These are phyloP conservation scores for Fraxinus albicans DNA, from an alignment of 305 asterid genomes.

Conservation along the genomic window DNA sequence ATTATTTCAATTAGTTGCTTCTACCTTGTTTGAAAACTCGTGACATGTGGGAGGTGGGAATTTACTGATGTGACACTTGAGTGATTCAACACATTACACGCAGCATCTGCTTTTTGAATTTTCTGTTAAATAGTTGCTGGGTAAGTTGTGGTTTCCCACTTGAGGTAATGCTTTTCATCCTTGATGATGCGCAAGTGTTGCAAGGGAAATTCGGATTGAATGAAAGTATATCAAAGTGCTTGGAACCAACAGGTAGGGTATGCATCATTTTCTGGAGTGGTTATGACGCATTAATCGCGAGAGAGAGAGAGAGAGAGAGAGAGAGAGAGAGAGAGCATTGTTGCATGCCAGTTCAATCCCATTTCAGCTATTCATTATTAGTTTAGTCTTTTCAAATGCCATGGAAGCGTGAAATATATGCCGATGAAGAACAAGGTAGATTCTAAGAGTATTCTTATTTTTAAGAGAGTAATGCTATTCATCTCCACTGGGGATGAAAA, in stretches of 20 bases:
- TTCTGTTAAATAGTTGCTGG: not conserved
- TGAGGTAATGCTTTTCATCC: slow-evolving; percentile 11
- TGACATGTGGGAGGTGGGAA: slow-evolving; percentile 23
- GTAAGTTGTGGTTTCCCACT: not conserved
- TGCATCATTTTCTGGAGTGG: not conserved
- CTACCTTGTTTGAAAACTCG: not conserved
- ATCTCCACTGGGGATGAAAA: no score
- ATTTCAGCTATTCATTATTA: not conserved
- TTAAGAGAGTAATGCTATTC: not conserved
- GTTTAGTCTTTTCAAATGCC: not conserved
- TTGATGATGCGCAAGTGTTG: slow-evolving; percentile 13
- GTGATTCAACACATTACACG: slow-evolving; percentile 5
- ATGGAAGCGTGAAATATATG: not conserved
- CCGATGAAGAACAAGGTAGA: not conserved
- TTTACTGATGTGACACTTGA: slow-evolving; percentile 16
- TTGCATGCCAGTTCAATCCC: not conserved
- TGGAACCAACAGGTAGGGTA: not conserved
- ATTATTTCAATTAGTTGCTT: slow-evolving; percentile 18
- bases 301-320: no score
- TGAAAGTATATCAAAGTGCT: not conserved
- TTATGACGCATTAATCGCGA: not conserved
- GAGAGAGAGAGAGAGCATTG: not conserved
- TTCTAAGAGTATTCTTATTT: not conserved
- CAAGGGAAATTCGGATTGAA: not conserved
- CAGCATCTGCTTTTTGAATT: not conserved